Conservation (phyloP, 2,329 filamentous ascomycete genomes). For the Beauveria medogensis region DNA sequence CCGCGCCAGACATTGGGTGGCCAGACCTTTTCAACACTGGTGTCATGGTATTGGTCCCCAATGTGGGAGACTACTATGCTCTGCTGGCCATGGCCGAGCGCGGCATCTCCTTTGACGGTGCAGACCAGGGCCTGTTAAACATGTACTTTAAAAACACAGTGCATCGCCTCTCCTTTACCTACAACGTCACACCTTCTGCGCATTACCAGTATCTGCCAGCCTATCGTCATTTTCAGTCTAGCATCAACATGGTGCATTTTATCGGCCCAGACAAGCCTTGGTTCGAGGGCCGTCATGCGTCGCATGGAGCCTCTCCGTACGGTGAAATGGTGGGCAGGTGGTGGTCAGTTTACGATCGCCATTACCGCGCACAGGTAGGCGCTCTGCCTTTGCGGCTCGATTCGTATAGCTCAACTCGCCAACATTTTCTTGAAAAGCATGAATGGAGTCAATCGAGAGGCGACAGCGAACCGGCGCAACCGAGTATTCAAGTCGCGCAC, state of each 20-base stretch:
- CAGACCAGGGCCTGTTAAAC: conserved; percentile 91
- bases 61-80: conserved; percentile 80
- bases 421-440: background rate
- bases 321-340: conserved; percentile 78
- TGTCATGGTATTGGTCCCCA: conserved; percentile 83
- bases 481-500: conserved; percentile 12
- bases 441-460: background rate
- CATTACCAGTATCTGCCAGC: conserved; percentile 97
- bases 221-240: conserved; percentile 84
- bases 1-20: conserved; percentile 94
- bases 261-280: conserved; percentile 90
- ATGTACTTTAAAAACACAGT: conserved; percentile 82
- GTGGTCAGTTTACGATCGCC: conserved; percentile 91
- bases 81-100: conserved; percentile 74
- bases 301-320: conserved; percentile 55
- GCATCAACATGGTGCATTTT: conserved; percentile 87
- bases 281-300: conserved; percentile 53
- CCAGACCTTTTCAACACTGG: conserved; percentile 98
- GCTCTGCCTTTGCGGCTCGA: background rate
- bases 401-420: background rate
- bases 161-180: conserved; percentile 86
- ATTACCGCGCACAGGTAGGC: conserved; percentile 55
- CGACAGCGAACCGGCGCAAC: background rate
- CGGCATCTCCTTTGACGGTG: conserved; percentile 92
- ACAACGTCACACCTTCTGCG: conserved; percentile 93